Base-by-base conservation (phyloP, 345 rosid genomes). In the Cardamine occulta region DNA sequence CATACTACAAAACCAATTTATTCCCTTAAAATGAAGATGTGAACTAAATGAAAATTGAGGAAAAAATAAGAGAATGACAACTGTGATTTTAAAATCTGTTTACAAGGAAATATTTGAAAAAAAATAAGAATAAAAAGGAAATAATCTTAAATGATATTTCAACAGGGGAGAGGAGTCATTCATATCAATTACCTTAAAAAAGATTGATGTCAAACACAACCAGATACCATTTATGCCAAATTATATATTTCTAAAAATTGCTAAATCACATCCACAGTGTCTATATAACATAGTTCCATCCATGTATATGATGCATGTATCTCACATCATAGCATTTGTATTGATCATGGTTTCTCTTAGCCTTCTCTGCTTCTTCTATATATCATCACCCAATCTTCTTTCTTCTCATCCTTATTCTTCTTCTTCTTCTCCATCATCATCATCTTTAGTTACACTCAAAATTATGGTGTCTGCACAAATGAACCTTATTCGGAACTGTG, bases 401-500 rank as follows among this genome's bases (percentile, higher is more conserved):
- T 35, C 19, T 34, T 32, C 21, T n/a, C 39, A 6, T 28, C 15
- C 13, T 11, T 53, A 52, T 45, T 37, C 72, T 11, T 53, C 56
- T 45, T 37, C 72, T 4, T 47, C 54, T 15, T 10, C 35, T 18
- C 24, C 29, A 24, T 51, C 63, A 24, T 76, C 35, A 17, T 59
- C 11, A 40, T 2, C 58, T 66, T 11, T 14, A 65, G 5, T 54
- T 55, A 6, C 48, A 35, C 37, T 68, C 48, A 7, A 24, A 78
- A 68, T 68, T 69, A 89, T 91, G 96, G 89, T 78, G 70, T 79
- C 93, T 70, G 68, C 82, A 51, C 79, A 31, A 3, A 28, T 70
- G 37, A 37, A 83, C 3, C 74, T 75, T 39, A 70, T 69, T 48
- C 82, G 94, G 51, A 85, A 80, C 59, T 87, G 80, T 29, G 86